Evolutionary conservation across 192 early-diverging fungal genomes (phyloP).

Genomic region (Backusella circina): DNA sequence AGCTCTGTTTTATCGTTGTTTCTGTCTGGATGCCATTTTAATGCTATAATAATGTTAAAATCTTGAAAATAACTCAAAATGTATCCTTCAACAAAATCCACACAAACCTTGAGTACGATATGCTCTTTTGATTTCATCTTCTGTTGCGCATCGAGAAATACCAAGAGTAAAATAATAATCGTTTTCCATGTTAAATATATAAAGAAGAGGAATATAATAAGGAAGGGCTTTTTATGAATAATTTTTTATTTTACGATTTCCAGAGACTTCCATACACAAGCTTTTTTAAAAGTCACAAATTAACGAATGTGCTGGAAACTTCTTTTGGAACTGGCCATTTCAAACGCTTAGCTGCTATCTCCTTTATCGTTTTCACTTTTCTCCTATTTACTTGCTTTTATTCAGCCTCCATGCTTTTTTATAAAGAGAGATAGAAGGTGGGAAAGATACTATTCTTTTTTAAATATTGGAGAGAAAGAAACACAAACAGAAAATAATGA

Average conservation of each 20-base stretch:
- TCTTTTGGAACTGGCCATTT: background rate
- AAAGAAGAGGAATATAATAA: background rate
- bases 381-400: background rate
- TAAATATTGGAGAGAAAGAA: too few species aligned
- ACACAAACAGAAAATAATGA: too few species aligned
- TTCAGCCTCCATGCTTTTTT: too few species aligned
- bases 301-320: background rate
- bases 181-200: constrained; percentile 60
- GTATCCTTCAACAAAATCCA: background rate
- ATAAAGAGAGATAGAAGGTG: too few species aligned
- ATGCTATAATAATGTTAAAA: constrained; percentile 28
- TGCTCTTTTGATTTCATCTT: constrained; percentile 53
- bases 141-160: constrained; percentile 1
- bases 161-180: constrained; percentile 17
- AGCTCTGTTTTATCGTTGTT: constrained; percentile 56
- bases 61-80: background rate
- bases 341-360: background rate
- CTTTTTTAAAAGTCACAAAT: background rate
- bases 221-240: background rate
- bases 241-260: background rate
- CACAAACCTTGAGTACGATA: constrained; percentile 28
- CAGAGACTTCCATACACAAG: background rate
- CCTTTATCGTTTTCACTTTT: background rate
- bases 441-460: too few species aligned
- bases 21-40: constrained; percentile 76